Evolutionary conservation across 164 flowering plant species (phyloP), one percentile per base, ranked within the genome.

Genomic region (Chimonanthus salicifolius): DNA sequence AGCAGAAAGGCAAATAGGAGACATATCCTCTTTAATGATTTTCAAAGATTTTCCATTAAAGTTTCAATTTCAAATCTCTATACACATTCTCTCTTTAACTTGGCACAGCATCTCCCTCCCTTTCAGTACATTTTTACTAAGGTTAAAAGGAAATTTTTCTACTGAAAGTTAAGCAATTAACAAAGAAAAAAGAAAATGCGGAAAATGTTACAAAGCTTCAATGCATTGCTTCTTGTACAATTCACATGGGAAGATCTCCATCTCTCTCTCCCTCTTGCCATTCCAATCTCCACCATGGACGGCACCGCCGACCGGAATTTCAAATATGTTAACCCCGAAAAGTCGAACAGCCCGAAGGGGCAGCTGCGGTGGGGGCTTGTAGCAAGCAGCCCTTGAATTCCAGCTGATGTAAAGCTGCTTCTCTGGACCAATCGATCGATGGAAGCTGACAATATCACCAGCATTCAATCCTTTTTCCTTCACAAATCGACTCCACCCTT

Each of bases 401-500:
- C 88, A 90, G 43, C 87, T 92, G 43, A 92, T 88, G 82, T 82
- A 88, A 43, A 92, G 89, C 80, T 88, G 94, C 78, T 79, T 80
- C 9, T 90, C 92, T 20, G 68, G 67, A 0, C 84, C 87, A 49
- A 82, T 82, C 2, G 92, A 88, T 49, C 90, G 71, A 49, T 83
- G 83, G 67, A 92, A 92, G 44, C 83, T 72, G 1, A 92, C 94
- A 18, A 85, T 49, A 81, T 92, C 97, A 0, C 97, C 97, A 49
- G 97, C 94, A 48, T 84, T 80, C 58, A 92, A 74, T 16, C 71
- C 78, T 79, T 92, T 92, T 82, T 92, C 97, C 84, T 92, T 92
- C 58, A 92, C 97, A 76, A 90, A 92, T 16, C 96, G 78, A 79
- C 95, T 90, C 97, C 97, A 92, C 33, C 97, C 97, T 72, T 92